Evolutionary conservation across 139 green algal genomes (phyloP).

Genomic region (Chloropicon primus): DNA sequence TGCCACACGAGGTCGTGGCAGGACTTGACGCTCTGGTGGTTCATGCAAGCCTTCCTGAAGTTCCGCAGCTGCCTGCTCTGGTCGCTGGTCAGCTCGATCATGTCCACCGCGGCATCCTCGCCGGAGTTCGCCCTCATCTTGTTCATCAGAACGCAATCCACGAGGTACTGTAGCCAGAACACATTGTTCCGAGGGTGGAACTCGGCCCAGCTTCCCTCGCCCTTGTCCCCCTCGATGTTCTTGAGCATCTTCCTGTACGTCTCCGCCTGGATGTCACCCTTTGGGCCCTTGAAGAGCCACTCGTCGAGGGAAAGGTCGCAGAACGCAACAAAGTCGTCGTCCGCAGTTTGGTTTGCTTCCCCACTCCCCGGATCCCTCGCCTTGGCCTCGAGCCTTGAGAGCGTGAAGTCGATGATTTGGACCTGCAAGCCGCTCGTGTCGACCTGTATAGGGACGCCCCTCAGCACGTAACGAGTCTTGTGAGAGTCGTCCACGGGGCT

Average conservation of each 20-base stretch:
- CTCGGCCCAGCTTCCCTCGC: conserved; percentile 37
- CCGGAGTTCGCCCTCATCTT: conserved; percentile 21
- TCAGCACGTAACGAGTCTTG: conserved; percentile 1
- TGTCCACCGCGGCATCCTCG: conserved; percentile 13
- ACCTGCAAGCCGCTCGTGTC: conserved; percentile 11
- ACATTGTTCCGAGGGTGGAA: conserved; percentile 67
- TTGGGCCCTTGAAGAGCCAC: conserved; percentile 73
- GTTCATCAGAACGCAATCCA: conserved; percentile 51
- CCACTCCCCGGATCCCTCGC: no score
- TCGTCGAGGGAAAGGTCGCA: conserved; percentile 63
- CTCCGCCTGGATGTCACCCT: conserved; percentile 64
- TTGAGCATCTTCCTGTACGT: conserved; percentile 79
- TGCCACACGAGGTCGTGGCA: not conserved
- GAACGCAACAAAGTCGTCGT: conserved; percentile 38
- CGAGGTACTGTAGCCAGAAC: conserved; percentile 86
- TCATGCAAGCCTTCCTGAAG: conserved; percentile 27
- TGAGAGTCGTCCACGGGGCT: no score
- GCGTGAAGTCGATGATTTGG: conserved; percentile 77
- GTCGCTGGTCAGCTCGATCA: conserved; percentile 3
- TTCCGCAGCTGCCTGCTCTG: conserved; percentile 16
- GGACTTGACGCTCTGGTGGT: not conserved
- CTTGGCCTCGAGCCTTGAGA: conserved; percentile 45
- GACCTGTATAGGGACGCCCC: not conserved
- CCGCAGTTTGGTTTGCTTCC: no score
- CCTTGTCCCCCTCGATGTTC: conserved; percentile 16